Percentiles rank a stretch among this genome's conserved stretches.
These are phyloP conservation scores for Fusarium sterilihyphosum DNA, from an alignment of 2,329 filamentous ascomycete species.

Conservation along the genomic window DNA sequence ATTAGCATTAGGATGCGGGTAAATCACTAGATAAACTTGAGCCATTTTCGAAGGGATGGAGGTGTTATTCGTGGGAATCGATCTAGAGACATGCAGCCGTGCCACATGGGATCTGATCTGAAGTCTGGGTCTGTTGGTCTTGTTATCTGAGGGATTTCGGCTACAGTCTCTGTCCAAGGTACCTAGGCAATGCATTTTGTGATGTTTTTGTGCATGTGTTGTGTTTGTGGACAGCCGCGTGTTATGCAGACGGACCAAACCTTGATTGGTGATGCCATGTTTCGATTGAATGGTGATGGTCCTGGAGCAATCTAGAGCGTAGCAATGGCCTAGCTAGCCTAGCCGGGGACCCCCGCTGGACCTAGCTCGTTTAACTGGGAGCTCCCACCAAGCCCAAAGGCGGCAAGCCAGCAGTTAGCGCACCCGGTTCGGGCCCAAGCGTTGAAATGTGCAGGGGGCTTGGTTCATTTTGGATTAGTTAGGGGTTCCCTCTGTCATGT, in stretches of 20 bases:
- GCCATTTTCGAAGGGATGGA: conserved; percentile 10
- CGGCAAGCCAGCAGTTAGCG: conserved; percentile 36
- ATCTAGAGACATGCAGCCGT: conserved; percentile 20
- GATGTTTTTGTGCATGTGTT: neutral
- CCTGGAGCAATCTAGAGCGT: conserved; percentile 29
- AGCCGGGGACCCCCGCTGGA: conserved; percentile 19
- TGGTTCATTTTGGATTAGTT: conserved; percentile 20
- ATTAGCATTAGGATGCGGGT: conserved; percentile 8
- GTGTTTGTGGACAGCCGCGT: neutral
- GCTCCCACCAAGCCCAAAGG: conserved; percentile 35
- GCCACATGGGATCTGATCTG: conserved; percentile 23
- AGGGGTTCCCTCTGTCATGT: conserved; percentile 5
- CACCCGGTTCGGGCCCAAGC: conserved; percentile 41
- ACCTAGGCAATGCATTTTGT: neutral
- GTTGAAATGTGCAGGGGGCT: conserved; percentile 21
- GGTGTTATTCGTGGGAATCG: conserved; percentile 24
- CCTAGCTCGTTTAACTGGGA: conserved; percentile 7
- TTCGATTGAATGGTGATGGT: conserved; percentile 21
- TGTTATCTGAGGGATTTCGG: neutral
- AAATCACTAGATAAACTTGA: conserved; percentile 20
- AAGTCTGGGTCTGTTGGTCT: too few species aligned
- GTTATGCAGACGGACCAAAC: conserved; percentile 5
- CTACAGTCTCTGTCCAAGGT: neutral
- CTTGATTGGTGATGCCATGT: neutral
- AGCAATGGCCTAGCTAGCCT: conserved; percentile 4